These are phyloP conservation scores for Isatis lusitanica DNA, from an alignment of 441 rosid genomes.

Conservation along the genomic window DNA sequence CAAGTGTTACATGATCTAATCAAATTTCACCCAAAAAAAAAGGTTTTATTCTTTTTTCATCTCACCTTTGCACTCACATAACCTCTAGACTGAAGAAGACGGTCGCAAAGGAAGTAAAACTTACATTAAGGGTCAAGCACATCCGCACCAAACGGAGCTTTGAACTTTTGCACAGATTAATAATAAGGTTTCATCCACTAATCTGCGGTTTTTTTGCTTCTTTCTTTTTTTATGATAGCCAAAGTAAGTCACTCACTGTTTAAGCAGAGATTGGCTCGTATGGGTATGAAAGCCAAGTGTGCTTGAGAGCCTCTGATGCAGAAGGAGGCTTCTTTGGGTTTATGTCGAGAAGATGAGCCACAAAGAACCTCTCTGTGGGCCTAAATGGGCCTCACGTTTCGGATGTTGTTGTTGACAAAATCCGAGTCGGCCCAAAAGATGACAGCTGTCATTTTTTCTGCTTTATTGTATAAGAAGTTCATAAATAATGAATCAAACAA, in stretches of 20 bases:
- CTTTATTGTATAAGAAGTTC: too few relatives aligned
- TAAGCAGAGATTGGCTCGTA: slow-evolving; percentile 93
- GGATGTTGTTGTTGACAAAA: too few relatives aligned
- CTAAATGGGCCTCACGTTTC: too few relatives aligned
- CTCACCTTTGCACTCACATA: slow-evolving; percentile 25
- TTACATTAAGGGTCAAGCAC: neutral
- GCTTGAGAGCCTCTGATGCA: slow-evolving; percentile 85
- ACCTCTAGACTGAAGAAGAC: slow-evolving; percentile 13
- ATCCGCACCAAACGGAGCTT: neutral
- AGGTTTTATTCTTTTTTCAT: neutral
- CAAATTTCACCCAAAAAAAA: slow-evolving; percentile 11
- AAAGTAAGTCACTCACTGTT: slow-evolving; percentile 5
- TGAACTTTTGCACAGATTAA: neutral
- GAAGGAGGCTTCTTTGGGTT: slow-evolving; percentile 95
- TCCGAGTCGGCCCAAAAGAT: too few relatives aligned
- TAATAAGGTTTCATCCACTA: neutral
- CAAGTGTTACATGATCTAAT: slow-evolving; percentile 32
- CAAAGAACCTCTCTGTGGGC: too few relatives aligned
- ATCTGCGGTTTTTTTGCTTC: slow-evolving; percentile 4
- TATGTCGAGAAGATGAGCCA: slow-evolving; percentile 80
- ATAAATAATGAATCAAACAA: too few relatives aligned
- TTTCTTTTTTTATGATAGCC: neutral
- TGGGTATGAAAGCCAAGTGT: slow-evolving; percentile 93
- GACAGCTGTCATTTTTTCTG: too few relatives aligned
- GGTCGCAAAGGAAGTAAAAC: neutral